A percentile compares a stretch with the other conserved stretches of the same genome.
These are phyloP conservation scores for Hericium rajendrae DNA, from an alignment of 768 basidiomycete genomes.

Conservation along the genomic window DNA sequence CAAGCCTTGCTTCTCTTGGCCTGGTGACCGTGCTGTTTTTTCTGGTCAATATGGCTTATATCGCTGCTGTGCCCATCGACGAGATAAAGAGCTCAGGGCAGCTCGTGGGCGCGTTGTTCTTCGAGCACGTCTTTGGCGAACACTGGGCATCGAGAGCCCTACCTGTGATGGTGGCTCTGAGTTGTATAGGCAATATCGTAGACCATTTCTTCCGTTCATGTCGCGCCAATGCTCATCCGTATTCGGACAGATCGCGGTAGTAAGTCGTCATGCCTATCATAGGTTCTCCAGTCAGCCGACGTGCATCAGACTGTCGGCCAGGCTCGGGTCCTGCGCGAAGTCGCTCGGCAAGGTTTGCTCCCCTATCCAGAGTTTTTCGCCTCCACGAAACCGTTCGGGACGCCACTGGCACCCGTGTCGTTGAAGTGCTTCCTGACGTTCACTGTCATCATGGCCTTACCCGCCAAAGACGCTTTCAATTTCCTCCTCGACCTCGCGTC, in stretches of 20 bases:
- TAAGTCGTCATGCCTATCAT: conserved; percentile 1
- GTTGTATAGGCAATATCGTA: conserved; percentile 18
- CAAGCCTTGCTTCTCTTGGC: conserved; percentile 34
- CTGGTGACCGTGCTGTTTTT: conserved; percentile 38
- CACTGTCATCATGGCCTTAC: conserved; percentile 31
- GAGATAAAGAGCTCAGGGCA: conserved; percentile 33
- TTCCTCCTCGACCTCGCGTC: conserved; percentile 31
- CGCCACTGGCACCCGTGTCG: conserved; percentile 33
- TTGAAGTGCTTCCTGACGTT: conserved; percentile 30
- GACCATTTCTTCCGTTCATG: conserved; percentile 21
- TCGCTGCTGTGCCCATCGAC: conserved; percentile 32
- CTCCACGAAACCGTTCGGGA: conserved; percentile 38
- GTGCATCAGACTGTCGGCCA: conserved; percentile 26
- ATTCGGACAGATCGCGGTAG: conserved; percentile 18
- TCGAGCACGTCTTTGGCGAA: conserved; percentile 38
- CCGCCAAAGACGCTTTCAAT: conserved; percentile 26
- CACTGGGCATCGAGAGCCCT: conserved; percentile 18
- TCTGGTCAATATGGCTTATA: conserved; percentile 34
- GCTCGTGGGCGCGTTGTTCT: conserved; percentile 40
- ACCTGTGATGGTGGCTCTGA: conserved; percentile 9
- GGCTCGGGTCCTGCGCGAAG: conserved; percentile 39
- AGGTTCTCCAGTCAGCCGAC: neutral
- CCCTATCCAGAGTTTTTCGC: conserved; percentile 40
- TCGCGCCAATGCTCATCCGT: conserved; percentile 26
- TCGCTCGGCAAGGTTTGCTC: conserved; percentile 42